Evolutionary conservation across 1,139 yeast genomes (phyloP), one percentile per base, ranked within the genome.

Genomic region (Meyerozyma elateridarum): DNA sequence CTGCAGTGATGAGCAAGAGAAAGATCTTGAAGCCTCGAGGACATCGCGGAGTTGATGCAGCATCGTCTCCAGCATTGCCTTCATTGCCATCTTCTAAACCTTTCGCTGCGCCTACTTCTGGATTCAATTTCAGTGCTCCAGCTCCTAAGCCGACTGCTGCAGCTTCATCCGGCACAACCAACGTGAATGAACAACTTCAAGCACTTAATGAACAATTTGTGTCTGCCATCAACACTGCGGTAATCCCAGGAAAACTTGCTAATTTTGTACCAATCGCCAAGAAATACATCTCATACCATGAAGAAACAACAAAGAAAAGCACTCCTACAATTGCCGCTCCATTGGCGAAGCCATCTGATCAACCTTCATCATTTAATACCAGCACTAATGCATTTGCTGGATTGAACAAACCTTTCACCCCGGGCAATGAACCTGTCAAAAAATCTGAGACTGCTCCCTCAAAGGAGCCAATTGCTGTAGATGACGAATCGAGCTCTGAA

Each of bases 171-270:
- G 39, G 36, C 17, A 29, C 25, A n/a, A 13, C 21, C 13, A 52
- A 58, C 18, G 56, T 49, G 34, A 51, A 61, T 25, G 60, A 56
- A 11, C 75, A 76, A 46, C 52, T 79, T 22, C 74, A 70, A 46
- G 94, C 95, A 1, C 66, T 87, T 50, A 85, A 85, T 52, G 72
- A 74, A 16, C 76, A 70, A 38, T 82, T 87, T 44, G 58, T 74
- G 18, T 65, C 66, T 14, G 63, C 76, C 19, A 53, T 87, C 29
- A 59, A 60, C 21, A 57, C 61, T 21, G 60, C 72, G 17, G 54
- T 68, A 29, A 45, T 49, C 1, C 57, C 61, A 3, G 73, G 75
- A 39, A 70, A 79, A 0, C 61, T 75, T 14, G 79, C 73, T 1
- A 76, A 84, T 45, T 73, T 84, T 50, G 59, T 76, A 0, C 64